Percentiles rank a stretch among this genome's conserved stretches.
phyloP scores from a whole-genome alignment of 805 yeast species.

The Hanseniaspora guilliermondii region DNA sequence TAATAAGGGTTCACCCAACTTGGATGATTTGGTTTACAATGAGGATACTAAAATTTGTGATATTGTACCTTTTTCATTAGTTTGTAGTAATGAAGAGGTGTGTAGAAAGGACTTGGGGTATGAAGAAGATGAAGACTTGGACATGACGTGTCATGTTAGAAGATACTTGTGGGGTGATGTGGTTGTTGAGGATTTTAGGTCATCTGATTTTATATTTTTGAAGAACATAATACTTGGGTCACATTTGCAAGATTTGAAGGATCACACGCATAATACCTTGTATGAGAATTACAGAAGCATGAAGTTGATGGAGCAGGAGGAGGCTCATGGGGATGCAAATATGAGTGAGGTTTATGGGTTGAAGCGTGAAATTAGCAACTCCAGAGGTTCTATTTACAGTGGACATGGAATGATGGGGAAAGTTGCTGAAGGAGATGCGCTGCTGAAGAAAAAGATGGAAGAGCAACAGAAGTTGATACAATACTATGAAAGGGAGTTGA shows the following conservation, averaged over 20 bases:
- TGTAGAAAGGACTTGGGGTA: conserved; percentile 22
- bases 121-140: conserved; percentile 15
- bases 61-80: conserved; percentile 50
- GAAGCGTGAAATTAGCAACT: not conserved
- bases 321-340: not conserved
- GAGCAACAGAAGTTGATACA: conserved; percentile 21
- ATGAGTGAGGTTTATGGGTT: not conserved
- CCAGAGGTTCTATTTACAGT: not conserved
- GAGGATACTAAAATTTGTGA: conserved; percentile 31
- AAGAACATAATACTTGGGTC: conserved; percentile 64
- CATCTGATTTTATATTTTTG: conserved; percentile 58
- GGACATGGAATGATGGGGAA: not conserved
- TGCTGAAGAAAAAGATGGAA: conserved; percentile 13
- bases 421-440: not conserved
- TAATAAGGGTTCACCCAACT: conserved; percentile 1
- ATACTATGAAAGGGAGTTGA: conserved; percentile 20
- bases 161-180: conserved; percentile 60
- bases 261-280: conserved; percentile 58
- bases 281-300: conserved; percentile 73
- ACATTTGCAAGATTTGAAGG: conserved; percentile 73
- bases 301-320: conserved; percentile 34
- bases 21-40: conserved; percentile 21
- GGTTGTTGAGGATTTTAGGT: conserved; percentile 42
- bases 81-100: conserved; percentile 40
- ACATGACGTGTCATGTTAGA: conserved; percentile 35